Evolutionary conservation across 2,329 filamentous ascomycete species (phyloP), one percentile per base, ranked within the genome.

Genomic region (Xylariaceae sp.): DNA sequence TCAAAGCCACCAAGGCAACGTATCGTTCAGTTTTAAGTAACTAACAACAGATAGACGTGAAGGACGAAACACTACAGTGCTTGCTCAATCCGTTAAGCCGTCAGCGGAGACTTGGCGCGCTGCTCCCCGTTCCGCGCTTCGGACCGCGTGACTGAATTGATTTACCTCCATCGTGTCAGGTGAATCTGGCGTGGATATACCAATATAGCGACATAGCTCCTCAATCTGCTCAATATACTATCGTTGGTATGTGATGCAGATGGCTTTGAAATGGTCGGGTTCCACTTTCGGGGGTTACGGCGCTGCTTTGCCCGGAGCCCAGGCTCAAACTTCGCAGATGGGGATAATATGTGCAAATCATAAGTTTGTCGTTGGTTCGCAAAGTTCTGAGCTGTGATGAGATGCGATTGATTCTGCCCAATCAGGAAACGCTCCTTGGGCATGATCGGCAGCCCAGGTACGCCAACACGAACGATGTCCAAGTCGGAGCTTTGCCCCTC

Each of bases 81-180:
- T 47, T 19, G 42, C 22, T 36, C 10, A n/a, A 18, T 42, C 32
- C 29, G 36, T 42, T 40, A 15, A 13, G 13, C 30, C 37, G n/a
- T 51, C 26, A 18, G 47, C 47, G 19, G 19, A 21, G 34, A 47
- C 47, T 52, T 59, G 43, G 49, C 49, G 41, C 46, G 45, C 40
- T 49, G 26, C 30, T 48, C 50, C 37, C 51, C 49, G 47, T 50
- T 40, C 54, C 46, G 49, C 51, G 29, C 41, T 19, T 57, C 54
- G 54, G 55, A 41, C 57, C 54, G 47, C 48, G 37, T 43, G 26
- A 45, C 50, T 34, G 21, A 30, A 44, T 42, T 15, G 30, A 37
- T 51, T 45, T 16, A 40, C 12, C 40, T 34, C 3, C 7, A 13
- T 29, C 18, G 21, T 37, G 51, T 49, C 47, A 34, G 44, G 21